Evolutionary conservation across 441 rosid species (phyloP).

Genomic region (Codiaeum variegatum): DNA sequence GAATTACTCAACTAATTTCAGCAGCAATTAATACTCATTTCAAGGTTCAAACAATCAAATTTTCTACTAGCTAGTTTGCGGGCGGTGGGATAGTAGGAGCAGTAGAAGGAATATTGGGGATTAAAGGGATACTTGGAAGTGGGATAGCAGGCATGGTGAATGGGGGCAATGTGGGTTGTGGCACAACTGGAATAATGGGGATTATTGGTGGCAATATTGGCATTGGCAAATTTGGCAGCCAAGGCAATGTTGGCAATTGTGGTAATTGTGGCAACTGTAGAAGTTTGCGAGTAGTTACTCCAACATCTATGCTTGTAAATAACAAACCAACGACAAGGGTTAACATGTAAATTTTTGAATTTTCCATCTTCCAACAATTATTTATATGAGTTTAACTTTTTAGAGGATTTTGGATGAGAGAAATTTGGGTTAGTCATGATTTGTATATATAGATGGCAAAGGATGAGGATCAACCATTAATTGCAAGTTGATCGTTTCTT

Average conservation of each 20-base stretch:
- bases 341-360: neutral
- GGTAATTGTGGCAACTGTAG: constrained; percentile 13
- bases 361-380: neutral
- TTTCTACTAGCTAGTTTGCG: neutral
- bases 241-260: neutral
- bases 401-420: neutral
- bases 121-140: constrained; percentile 13
- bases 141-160: constrained; percentile 23
- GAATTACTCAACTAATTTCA: too few species aligned
- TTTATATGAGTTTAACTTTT: neutral
- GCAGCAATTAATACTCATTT: too few species aligned
- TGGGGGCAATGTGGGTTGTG: constrained; percentile 16
- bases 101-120: constrained; percentile 18
- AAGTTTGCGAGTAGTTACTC: constrained; percentile 23
- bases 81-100: constrained; percentile 32
- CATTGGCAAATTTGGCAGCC: constrained; percentile 12
- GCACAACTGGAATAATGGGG: constrained; percentile 12
- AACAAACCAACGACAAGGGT: neutral
- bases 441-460: too few species aligned
- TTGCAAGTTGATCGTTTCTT: too few species aligned
- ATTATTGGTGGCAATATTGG: constrained; percentile 18
- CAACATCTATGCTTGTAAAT: constrained; percentile 6
- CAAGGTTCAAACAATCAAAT: too few species aligned
- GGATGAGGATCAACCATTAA: too few species aligned
- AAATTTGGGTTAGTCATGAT: neutral